phyloP scores from a whole-genome alignment of 495 filamentous ascomycete genomes.

The Penicillium waksmanii region DNA sequence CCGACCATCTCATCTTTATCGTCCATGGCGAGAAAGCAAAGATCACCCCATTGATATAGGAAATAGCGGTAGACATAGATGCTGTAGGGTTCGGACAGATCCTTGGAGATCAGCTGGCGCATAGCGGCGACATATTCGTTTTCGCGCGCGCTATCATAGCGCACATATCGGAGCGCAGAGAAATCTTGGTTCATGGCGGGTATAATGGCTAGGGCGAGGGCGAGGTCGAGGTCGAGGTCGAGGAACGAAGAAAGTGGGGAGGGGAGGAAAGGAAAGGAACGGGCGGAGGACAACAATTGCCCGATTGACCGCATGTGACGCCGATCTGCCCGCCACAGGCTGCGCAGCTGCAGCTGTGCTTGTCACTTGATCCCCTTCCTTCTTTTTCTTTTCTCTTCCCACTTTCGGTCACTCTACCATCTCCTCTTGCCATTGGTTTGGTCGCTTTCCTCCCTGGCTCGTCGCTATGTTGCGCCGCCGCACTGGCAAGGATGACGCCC shows the following conservation, averaged over 20 bases:
- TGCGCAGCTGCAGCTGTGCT: slow-evolving; percentile 9
- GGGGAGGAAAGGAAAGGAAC: slow-evolving; percentile 15
- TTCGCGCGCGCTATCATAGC: slow-evolving; percentile 80
- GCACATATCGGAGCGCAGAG: slow-evolving; percentile 71
- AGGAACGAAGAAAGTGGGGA: slow-evolving; percentile 7
- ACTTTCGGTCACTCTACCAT: neutral
- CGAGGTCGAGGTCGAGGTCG: neutral
- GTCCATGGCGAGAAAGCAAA: slow-evolving; percentile 90
- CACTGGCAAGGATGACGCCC: slow-evolving; percentile 39
- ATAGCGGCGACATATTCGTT: slow-evolving; percentile 83
- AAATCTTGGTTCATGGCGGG: slow-evolving; percentile 36
- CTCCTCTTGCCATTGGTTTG: slow-evolving; percentile 12
- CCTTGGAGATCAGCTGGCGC: slow-evolving; percentile 90
- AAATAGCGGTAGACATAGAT: slow-evolving; percentile 99
- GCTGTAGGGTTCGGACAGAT: slow-evolving; percentile 97
- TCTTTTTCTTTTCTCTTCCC: slow-evolving; percentile 10
- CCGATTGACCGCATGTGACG: slow-evolving; percentile 42
- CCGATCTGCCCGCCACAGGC: slow-evolving; percentile 26
- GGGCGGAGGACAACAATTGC: slow-evolving; percentile 19
- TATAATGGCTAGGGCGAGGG: slow-evolving; percentile 7
- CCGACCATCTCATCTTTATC: slow-evolving; percentile 65
- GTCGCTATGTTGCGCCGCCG: slow-evolving; percentile 49
- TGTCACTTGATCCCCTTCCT: neutral
- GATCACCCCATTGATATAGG: slow-evolving; percentile 94
- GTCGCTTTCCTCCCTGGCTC: slow-evolving; percentile 15